phyloP scores from a whole-genome alignment of 768 basidiomycete genomes.

The Xerocomus spinulosus region DNA sequence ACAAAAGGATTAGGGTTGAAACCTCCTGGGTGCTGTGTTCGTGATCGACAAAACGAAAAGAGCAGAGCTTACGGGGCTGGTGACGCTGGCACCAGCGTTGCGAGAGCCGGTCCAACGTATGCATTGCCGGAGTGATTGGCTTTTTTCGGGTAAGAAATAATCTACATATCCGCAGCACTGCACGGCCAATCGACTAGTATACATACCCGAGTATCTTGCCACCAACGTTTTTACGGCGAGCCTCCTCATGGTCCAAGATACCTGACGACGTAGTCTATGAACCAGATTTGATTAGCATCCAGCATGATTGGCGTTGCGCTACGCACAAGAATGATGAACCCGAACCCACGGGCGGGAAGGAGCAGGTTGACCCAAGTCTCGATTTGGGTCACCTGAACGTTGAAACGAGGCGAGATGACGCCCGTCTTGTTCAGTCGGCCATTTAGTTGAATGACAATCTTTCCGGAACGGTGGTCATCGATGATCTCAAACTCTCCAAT shows the following conservation, averaged over 20 bases:
- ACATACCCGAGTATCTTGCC: conserved; percentile 93
- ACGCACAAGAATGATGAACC: conserved; percentile 89
- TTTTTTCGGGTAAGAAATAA: conserved; percentile 19
- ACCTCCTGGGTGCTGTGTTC: too few species aligned
- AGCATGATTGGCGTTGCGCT: not conserved
- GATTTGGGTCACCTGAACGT: conserved; percentile 89
- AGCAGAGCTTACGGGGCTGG: not conserved
- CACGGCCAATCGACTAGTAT: conserved; percentile 49
- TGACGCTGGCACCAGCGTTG: not conserved
- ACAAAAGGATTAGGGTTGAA: too few species aligned
- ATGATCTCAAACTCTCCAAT: conserved; percentile 98
- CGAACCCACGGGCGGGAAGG: conserved; percentile 94
- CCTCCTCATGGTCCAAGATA: conserved; percentile 98
- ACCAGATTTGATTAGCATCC: not conserved
- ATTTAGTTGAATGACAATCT: conserved; percentile 97
- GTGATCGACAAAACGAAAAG: not conserved
- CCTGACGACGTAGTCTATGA: conserved; percentile 91
- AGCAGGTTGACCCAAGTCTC: conserved; percentile 96
- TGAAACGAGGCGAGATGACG: conserved; percentile 99
- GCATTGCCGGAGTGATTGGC: not conserved
- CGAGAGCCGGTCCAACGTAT: not conserved
- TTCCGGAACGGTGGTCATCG: conserved; percentile 97
- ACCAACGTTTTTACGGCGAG: conserved; percentile 95
- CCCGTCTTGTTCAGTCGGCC: conserved; percentile 99
- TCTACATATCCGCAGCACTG: conserved; percentile 18